Base-by-base conservation (phyloP, 257 asterid genomes). In the Linaria vulgaris region DNA sequence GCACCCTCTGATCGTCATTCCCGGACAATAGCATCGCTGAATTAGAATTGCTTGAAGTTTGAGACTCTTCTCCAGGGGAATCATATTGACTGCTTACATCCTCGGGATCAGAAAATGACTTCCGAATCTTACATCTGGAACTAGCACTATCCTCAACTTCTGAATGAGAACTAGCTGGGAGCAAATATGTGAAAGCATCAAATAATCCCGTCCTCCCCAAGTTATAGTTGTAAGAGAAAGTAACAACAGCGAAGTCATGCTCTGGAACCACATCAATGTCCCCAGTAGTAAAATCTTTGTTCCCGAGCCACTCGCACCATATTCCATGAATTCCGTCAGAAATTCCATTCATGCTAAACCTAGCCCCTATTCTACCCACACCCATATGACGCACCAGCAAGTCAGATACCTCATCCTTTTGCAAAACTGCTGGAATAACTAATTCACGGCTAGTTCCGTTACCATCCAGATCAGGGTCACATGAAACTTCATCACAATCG, bases 241-340 rank as follows among this genome's bases (percentile, higher is more conserved):
- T 76, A 51, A 91, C 83, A 58, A 91, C 62, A 34, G 95, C 89
- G 76, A 86, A 88, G 44, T 85, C 96, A 59, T 88, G 95, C 72
- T 82, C 96, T 55, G 79, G 75, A 68, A 79, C 73, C 66, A 20
- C 38, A 14, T 51, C 37, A 55, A 43, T 53, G 69, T 73, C 82
- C 38, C 72, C 78, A 63, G 65, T 34, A 16, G 67, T 23, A 0
- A 54, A 46, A 46, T 71, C 75, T 63, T 62, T 76, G 53, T 68
- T 75, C 65, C 84, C 91, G 21, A 91, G 71, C 94, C 98, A 91
- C 65, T 91, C 95, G 45, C 95, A 91, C 98, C 98, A 91, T 74
- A 91, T 85, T 78, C 75, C 84, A 78, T 56, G 77, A 64, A 85
- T 74, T 59, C 64, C 80, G 41, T 49, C 56, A 12, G 79, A 66